Evolutionary conservation across 148 eudicot genomes (phyloP).

Genomic region (Fallopia convolvulus): DNA sequence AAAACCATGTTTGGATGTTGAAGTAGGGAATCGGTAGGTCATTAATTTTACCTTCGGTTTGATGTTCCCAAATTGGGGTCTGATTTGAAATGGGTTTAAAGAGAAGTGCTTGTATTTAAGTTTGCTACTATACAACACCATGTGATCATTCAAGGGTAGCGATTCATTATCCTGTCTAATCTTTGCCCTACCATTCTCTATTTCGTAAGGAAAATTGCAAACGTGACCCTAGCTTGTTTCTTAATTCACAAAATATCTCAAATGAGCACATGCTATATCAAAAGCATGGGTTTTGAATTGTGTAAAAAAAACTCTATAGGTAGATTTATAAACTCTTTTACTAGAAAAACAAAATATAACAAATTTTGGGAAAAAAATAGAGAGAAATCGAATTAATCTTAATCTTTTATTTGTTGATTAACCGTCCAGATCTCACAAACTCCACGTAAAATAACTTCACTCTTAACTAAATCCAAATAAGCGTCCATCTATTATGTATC

Average conservation of each 20-base stretch:
- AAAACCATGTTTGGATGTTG: not conserved
- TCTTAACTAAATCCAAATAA: too few species aligned
- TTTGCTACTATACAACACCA: not conserved
- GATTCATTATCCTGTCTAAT: not conserved
- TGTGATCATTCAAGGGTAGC: slow-evolving; percentile 5
- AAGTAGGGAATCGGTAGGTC: not conserved
- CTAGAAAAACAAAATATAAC: too few species aligned
- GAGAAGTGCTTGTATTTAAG: not conserved
- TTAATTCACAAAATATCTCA: not conserved
- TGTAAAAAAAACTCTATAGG: too few species aligned
- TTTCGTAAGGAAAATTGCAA: not conserved
- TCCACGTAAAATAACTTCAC: too few species aligned
- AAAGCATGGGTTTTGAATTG: not conserved
- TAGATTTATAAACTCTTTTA: too few species aligned
- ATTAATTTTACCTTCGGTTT: not conserved
- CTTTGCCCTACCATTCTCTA: slow-evolving; percentile 5
- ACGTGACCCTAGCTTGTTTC: not conserved
- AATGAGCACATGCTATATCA: not conserved
- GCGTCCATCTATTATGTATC: too few species aligned
- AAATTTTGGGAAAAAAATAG: too few species aligned
- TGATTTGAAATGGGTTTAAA: slow-evolving; percentile 6
- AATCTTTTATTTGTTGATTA: too few species aligned
- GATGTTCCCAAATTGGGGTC: slow-evolving; percentile 4
- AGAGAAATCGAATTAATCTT: too few species aligned
- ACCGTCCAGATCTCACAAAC: too few species aligned